These are phyloP conservation scores for Pythium periplocum DNA, from an alignment of 352 stramenopile genomes.

Conservation along the genomic window DNA sequence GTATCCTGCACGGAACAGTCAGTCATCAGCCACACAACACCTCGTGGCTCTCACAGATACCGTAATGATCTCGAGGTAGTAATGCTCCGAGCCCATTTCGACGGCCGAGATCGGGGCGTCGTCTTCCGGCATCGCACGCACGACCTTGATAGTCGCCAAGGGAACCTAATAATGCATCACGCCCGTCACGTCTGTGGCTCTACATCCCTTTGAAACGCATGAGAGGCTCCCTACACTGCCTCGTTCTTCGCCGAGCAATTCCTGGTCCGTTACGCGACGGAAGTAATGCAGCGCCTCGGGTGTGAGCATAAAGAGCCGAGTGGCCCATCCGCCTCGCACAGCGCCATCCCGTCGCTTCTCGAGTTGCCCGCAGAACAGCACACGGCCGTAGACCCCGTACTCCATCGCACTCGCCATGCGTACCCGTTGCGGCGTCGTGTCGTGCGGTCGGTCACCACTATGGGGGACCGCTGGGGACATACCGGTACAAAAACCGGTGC, in stretches of 20 bases:
- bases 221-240: slow-evolving; percentile 32
- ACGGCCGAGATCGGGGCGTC: slow-evolving; percentile 43
- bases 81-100: slow-evolving; percentile 60
- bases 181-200: too few relatives aligned
- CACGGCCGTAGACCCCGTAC: slow-evolving; percentile 66
- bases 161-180: slow-evolving; percentile 26
- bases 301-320: slow-evolving; percentile 77
- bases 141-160: slow-evolving; percentile 55
- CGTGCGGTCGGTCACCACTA: background rate
- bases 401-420: slow-evolving; percentile 24
- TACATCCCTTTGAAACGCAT: too few relatives aligned
- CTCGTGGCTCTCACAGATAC: slow-evolving; percentile 14
- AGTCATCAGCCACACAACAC: too few relatives aligned
- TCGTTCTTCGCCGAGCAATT: slow-evolving; percentile 76
- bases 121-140: slow-evolving; percentile 75
- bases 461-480: background rate
- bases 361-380: slow-evolving; percentile 70
- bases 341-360: slow-evolving; percentile 75
- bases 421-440: background rate
- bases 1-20: slow-evolving; percentile 28
- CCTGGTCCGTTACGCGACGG: slow-evolving; percentile 60
- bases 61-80: slow-evolving; percentile 79
- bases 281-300: slow-evolving; percentile 79
- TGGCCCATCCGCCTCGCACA: slow-evolving; percentile 67
- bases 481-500: slow-evolving; percentile 8